Evolutionary conservation across 345 rosid species (phyloP).

Genomic region (Eucalyptus guilfoylei): DNA sequence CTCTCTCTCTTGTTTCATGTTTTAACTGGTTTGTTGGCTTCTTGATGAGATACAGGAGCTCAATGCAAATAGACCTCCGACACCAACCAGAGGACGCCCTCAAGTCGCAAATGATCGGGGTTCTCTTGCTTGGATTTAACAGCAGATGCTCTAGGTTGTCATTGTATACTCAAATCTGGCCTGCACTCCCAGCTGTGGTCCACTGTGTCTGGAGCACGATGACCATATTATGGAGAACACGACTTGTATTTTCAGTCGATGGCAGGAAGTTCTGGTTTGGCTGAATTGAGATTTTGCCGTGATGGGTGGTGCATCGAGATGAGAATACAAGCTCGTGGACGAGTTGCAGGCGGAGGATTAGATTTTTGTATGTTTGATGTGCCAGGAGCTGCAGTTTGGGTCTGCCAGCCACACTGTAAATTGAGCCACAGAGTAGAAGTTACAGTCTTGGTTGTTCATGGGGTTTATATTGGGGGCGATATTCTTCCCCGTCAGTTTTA

Average conservation of each 20-base stretch:
- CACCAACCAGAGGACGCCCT: constrained; percentile 98
- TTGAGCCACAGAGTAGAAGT: constrained; percentile 32
- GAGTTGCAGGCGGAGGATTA: not conserved
- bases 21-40: not conserved
- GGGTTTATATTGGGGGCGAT: constrained; percentile 21
- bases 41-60: constrained; percentile 47
- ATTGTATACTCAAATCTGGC: constrained; percentile 9
- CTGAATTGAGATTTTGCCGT: constrained; percentile 2
- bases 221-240: constrained; percentile 6
- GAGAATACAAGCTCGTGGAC: constrained; percentile 14
- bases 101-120: constrained; percentile 78
- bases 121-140: constrained; percentile 87
- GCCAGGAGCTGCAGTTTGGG: constrained; percentile 7
- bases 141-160: not conserved
- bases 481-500: constrained; percentile 25
- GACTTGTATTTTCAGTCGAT: constrained; percentile 2
- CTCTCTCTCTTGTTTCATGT: not conserved
- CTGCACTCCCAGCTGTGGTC: constrained; percentile 23
- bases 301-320: constrained; percentile 8
- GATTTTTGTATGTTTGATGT: constrained; percentile 5
- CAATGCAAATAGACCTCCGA: constrained; percentile 90
- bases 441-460: not conserved
- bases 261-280: constrained; percentile 15
- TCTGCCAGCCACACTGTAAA: constrained; percentile 23
- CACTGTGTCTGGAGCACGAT: constrained; percentile 35